These are phyloP conservation scores for Geotrichum aggregatum DNA, from an alignment of 1,139 yeast genomes.

Conservation along the genomic window DNA sequence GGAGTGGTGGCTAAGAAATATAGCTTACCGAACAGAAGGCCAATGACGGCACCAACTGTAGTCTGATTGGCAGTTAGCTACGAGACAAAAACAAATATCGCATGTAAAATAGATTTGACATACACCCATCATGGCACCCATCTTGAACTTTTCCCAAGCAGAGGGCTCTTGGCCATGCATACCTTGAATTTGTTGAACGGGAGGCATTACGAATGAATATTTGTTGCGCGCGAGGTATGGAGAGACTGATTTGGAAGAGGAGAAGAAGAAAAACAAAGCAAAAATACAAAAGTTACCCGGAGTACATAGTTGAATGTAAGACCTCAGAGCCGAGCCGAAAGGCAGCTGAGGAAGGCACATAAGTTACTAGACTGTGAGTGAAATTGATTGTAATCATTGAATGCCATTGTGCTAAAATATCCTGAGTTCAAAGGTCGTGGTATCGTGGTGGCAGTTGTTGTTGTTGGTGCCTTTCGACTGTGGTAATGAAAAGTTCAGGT, in stretches of 20 bases:
- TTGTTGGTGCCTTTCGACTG: too few relatives aligned
- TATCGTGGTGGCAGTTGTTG: too few relatives aligned
- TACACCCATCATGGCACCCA: slow-evolving; percentile 96
- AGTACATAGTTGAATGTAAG: too few relatives aligned
- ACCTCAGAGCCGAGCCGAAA: too few relatives aligned
- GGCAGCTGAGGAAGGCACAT: too few relatives aligned
- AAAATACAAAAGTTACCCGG: slow-evolving; percentile 6
- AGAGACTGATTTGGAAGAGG: neutral
- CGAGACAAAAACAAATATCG: neutral
- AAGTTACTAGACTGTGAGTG: too few relatives aligned
- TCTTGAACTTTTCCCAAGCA: slow-evolving; percentile 90
- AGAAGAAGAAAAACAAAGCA: neutral
- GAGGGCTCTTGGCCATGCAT: slow-evolving; percentile 72
- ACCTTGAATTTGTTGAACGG: slow-evolving; percentile 72
- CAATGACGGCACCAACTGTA: slow-evolving; percentile 93
- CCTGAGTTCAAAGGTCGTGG: too few relatives aligned
- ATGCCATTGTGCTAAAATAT: too few relatives aligned
- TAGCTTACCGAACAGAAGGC: slow-evolving; percentile 80
- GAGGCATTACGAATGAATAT: slow-evolving; percentile 55
- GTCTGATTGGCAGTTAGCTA: slow-evolving; percentile 38
- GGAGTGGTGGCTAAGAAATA: too few relatives aligned
- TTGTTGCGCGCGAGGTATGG: neutral
- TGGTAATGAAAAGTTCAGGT: too few relatives aligned
- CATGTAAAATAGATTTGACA: slow-evolving; percentile 27
- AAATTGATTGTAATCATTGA: too few relatives aligned